These are phyloP conservation scores for Citeromyces siamensis DNA, from an alignment of 1,139 yeast species.

Conservation along the genomic window DNA sequence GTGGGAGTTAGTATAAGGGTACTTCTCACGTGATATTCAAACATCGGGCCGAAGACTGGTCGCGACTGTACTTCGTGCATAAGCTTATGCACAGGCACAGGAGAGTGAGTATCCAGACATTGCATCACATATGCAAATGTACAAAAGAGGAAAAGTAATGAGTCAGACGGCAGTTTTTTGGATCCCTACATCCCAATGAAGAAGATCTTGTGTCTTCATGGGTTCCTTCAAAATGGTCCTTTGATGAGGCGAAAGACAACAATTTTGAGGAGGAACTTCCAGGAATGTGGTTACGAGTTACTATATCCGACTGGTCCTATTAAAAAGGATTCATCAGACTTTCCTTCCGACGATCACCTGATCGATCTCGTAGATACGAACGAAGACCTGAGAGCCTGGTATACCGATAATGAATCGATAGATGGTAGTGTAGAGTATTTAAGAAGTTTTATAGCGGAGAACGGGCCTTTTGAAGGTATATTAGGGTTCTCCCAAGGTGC, in stretches of 20 bases:
- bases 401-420: conserved; percentile 25
- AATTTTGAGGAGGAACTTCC: conserved; percentile 60
- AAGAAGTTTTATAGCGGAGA: conserved; percentile 35
- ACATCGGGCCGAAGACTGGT: too few relatives aligned
- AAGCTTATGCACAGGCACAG: too few relatives aligned
- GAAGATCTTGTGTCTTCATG: conserved; percentile 19
- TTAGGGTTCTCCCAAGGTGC: conserved; percentile 95
- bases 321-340: conserved; percentile 47
- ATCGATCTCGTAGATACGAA: conserved; percentile 27
- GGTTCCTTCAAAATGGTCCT: conserved; percentile 51
- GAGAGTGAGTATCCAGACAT: too few relatives aligned
- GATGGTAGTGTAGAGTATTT: conserved; percentile 39
- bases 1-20: too few relatives aligned
- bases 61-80: too few relatives aligned
- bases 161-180: conserved; percentile 35
- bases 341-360: conserved; percentile 40
- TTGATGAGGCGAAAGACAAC: conserved; percentile 71
- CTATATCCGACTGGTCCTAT: conserved; percentile 74
- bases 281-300: conserved; percentile 55
- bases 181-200: conserved; percentile 31
- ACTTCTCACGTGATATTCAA: too few relatives aligned
- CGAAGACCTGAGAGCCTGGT: conserved; percentile 44
- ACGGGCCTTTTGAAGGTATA: conserved; percentile 86
- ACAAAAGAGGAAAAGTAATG: too few relatives aligned
- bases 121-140: too few relatives aligned